These are phyloP conservation scores for Waltergamsia citrina DNA, from an alignment of 2,329 filamentous ascomycete species.

Conservation along the genomic window DNA sequence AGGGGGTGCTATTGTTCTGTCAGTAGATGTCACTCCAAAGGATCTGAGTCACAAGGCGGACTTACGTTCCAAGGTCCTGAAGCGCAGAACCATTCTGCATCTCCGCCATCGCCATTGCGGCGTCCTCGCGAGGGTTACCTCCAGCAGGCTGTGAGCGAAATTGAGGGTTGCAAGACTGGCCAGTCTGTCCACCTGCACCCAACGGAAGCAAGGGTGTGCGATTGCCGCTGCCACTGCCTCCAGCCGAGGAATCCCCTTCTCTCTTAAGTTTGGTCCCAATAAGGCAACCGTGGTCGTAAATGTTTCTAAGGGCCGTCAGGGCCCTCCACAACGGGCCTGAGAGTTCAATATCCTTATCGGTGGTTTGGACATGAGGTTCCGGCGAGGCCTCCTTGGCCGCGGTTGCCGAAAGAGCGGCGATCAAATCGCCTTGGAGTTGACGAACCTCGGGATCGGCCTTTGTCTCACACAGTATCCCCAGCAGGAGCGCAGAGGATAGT, in stretches of 20 bases:
- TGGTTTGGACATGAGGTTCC: conserved; percentile 40
- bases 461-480: conserved; percentile 54
- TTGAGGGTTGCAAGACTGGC: conserved; percentile 11
- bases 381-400: conserved; percentile 51
- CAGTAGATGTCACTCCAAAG: conserved; percentile 6
- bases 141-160: conserved; percentile 15
- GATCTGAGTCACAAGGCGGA: too few species aligned
- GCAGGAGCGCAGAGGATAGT: conserved; percentile 53
- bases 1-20: conserved; percentile 20
- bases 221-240: conserved; percentile 35
- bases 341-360: conserved; percentile 51
- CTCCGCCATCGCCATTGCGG: conserved; percentile 55
- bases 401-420: conserved; percentile 52
- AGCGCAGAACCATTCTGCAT: conserved; percentile 45
- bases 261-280: conserved; percentile 39
- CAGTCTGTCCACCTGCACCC: conserved; percentile 5
- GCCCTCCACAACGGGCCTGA: conserved; percentile 53
- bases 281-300: conserved; percentile 55
- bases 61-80: conserved; percentile 33
- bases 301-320: conserved; percentile 51
- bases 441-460: conserved; percentile 54
- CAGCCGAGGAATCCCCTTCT: conserved; percentile 35
- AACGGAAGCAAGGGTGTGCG: conserved; percentile 24
- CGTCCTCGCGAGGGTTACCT: conserved; percentile 48
- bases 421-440: conserved; percentile 54